phyloP scores from a whole-genome alignment of 345 rosid species.

The Rubroshorea leprosula region DNA sequence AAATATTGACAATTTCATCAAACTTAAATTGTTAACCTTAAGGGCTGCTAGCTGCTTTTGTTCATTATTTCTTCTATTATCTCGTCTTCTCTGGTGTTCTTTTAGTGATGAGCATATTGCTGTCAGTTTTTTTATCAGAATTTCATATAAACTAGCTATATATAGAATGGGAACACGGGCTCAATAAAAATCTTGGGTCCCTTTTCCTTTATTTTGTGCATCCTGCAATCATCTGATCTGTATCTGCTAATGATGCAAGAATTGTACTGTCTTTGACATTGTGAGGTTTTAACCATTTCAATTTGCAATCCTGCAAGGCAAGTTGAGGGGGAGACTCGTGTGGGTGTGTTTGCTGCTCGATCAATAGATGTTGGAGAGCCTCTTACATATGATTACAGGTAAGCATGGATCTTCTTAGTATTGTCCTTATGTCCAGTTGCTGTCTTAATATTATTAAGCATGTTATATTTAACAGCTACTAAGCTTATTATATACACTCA shows the following conservation, averaged over 20 bases:
- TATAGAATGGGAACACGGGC: no score
- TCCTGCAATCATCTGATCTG: not conserved
- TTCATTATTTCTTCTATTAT: not conserved
- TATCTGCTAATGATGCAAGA: not conserved
- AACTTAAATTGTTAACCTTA: no score
- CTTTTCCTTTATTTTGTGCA: not conserved
- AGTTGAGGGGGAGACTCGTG: conserved; percentile 86
- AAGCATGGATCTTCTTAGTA: conserved; percentile 1
- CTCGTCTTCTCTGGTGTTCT: not conserved
- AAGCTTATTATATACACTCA: not conserved
- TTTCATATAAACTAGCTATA: not conserved
- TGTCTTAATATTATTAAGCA: not conserved
- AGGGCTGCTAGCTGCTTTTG: not conserved
- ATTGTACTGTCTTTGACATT: not conserved
- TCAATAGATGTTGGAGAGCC: conserved; percentile 74
- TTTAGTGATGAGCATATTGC: no score
- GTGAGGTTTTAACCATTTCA: conserved; percentile 1
- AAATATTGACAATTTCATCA: no score
- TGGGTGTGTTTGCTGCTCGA: conserved; percentile 91
- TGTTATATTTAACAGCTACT: not conserved
- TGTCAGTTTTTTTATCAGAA: not conserved
- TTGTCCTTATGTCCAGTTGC: not conserved
- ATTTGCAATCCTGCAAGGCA: conserved; percentile 50
- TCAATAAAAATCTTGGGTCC: not conserved
- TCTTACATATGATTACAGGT: conserved; percentile 94